Base-by-base conservation (phyloP, 2,329 filamentous ascomycete species). In the Alternaria novae-zelandiae region DNA sequence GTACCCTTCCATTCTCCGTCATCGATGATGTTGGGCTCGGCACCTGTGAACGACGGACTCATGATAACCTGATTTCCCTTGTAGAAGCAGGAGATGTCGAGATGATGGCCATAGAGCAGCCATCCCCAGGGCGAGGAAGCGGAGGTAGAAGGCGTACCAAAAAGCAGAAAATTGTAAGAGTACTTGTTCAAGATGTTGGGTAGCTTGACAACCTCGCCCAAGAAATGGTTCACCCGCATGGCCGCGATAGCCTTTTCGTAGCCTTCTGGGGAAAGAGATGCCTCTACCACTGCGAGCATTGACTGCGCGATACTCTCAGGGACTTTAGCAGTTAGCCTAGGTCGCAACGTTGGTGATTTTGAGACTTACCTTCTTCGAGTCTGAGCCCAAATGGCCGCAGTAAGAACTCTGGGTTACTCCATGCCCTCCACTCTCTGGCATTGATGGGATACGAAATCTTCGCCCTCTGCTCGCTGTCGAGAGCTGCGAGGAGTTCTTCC, bases 21-120 rank as follows among this genome's bases (percentile, higher is more conserved):
- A 67, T 94, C 91, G 69, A 94, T 91, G 36, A 89, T 72, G 70
- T 94, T 93, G 0, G 92, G 92, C 78, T 95, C 92, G 0, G 92
- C 92, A 58, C 92, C 92, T 0, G 90, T 93, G 79, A 95, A 95
- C 80, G 89, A 92, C 0, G 92, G 92, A 0, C 87, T 88, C 3
- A 93, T 83, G 47, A 93, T 82, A 54, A 93, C 88, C 75, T 93
- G 89, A 0, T 81, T 79, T 30, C 83, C 83, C 72, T 89, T 86
- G 59, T 94, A 83, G 74, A 94, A 91, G 21, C 91, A 84, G 70
- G 89, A 89, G 3, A 94, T 83, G 69, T 90, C 93, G 3, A 95
- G 83, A 70, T 95, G 92, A 76, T 95, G 92, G 7, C 92, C 92
- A 79, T 93, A 95, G 71, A 93, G 88, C 0, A 88, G 87, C 79